Evolutionary conservation across 306 rosid species (phyloP), one percentile per base, ranked within the genome.

Genomic region (Oxytropis ochrocephala): DNA sequence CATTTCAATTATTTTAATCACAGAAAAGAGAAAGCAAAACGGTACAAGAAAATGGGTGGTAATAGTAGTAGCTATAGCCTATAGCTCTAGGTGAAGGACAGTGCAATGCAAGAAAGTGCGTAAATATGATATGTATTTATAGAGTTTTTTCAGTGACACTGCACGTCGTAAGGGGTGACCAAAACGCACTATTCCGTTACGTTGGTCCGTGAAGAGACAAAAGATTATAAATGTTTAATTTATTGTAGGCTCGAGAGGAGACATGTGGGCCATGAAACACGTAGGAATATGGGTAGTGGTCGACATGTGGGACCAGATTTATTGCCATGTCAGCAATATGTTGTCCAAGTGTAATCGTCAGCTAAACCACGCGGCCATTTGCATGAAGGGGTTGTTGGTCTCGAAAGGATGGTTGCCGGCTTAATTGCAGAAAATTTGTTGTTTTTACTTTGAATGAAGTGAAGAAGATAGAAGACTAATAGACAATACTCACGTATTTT

Each of bases 381-480:
- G 21, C 47, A 18, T 76, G 73, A 24, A 33, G 60, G n/a, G 24
- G 42, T 38, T 77, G 87, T 75, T 78, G 58, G 60, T 29, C 12
- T 72, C 13, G 85, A 78, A 13, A 79, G 72, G 80, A 80, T 66
- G n/a, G 85, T 46, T 56, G 82, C 79, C 75, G 90, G 92, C 85
- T 78, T 57, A 21, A 49, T 51, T 39, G 5, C 12, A 18, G 9
- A 11, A 21, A 43, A 1, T 21, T 5, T 27, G 13, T 41, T 41
- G 39, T 12, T 63, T 42, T 42, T 61, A 18, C 51, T 12, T 41
- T 41, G 47, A 3, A 41, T 41, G 47, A 41, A 41, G n/a, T n/a
- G n/a, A n/a, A 2, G 39, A 7, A 3, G 6, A 35, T 0, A 35
- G 8, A 35, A 5, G 8, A 35, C 8, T 6, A 5, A 35, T 35